These are phyloP conservation scores for Coemansia sp. DNA, from an alignment of 192 early-diverging fungal species.

Conservation along the genomic window DNA sequence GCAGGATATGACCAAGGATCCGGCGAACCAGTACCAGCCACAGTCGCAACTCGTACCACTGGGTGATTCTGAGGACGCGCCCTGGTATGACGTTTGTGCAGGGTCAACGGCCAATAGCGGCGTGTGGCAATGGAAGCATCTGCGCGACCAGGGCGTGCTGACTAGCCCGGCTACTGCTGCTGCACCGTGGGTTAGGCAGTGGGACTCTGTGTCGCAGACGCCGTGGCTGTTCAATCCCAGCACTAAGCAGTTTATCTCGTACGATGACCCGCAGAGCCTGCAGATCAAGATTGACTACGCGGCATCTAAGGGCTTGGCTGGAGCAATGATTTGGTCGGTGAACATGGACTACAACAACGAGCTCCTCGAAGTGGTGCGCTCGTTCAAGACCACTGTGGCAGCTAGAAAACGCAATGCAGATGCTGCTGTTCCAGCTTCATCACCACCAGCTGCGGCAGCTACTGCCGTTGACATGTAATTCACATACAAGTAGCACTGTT, in stretches of 20 bases:
- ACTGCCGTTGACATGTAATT: not conserved
- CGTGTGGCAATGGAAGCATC: constrained; percentile 66
- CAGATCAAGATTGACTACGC: constrained; percentile 65
- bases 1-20: constrained; percentile 57
- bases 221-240: constrained; percentile 70
- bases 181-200: constrained; percentile 63
- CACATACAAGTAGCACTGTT: not conserved
- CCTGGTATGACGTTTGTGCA: constrained; percentile 59
- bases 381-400: constrained; percentile 2
- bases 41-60: constrained; percentile 39
- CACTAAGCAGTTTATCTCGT: constrained; percentile 66
- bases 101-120: constrained; percentile 55
- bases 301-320: constrained; percentile 57
- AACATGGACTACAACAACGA: constrained; percentile 59
- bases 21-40: constrained; percentile 47
- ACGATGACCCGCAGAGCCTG: constrained; percentile 67
- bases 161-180: constrained; percentile 54
- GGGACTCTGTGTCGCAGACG: constrained; percentile 63
- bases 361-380: constrained; percentile 44
- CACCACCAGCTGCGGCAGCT: not conserved
- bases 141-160: constrained; percentile 62
- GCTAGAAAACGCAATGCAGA: not conserved
- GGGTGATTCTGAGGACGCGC: constrained; percentile 59
- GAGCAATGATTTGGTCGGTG: constrained; percentile 65
- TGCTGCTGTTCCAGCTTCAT: not conserved